Evolutionary conservation across 2,329 filamentous ascomycete genomes (phyloP).

Genomic region (Alternaria sp.): DNA sequence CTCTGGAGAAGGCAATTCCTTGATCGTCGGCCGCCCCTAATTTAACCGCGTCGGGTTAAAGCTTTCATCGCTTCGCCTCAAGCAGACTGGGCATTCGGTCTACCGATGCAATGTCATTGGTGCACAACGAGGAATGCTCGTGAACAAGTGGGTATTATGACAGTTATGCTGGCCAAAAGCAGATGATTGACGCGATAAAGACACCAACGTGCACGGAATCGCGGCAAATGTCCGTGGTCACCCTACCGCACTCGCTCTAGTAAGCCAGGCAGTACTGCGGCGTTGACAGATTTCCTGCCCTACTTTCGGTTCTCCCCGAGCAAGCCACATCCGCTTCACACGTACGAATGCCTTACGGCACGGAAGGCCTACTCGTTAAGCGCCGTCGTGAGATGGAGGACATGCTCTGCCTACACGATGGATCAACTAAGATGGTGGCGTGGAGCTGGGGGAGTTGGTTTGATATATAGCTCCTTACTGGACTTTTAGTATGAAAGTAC

Average conservation of each 20-base stretch:
- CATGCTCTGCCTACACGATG: constrained; percentile 27
- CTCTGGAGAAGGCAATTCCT: constrained; percentile 21
- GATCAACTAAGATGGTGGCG: constrained; percentile 40
- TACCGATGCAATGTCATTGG: constrained; percentile 18
- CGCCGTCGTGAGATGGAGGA: constrained; percentile 34
- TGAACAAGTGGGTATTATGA: constrained; percentile 14
- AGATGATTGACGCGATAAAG: constrained; percentile 14
- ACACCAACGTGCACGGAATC: constrained; percentile 19
- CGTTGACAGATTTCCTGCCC: constrained; percentile 20
- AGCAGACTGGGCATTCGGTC: constrained; percentile 6
- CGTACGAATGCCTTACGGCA: constrained; percentile 39
- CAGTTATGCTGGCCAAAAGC: constrained; percentile 13
- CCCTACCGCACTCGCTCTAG: constrained; percentile 17
- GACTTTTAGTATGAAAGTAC: constrained; percentile 18
- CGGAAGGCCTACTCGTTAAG: constrained; percentile 38
- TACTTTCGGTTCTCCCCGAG: constrained; percentile 30
- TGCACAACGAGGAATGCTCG: constrained; percentile 4
- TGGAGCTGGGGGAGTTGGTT: constrained; percentile 21
- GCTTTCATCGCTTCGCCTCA: constrained; percentile 13
- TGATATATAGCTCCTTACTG: constrained; percentile 41
- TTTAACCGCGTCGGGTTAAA: constrained; percentile 25
- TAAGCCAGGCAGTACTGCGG: constrained; percentile 34
- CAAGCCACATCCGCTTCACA: constrained; percentile 40
- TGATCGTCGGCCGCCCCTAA: constrained; percentile 19
- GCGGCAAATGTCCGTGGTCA: constrained; percentile 18